A percentile compares a stretch with the other conserved stretches of the same genome.
These are phyloP conservation scores for Drosera spatulata DNA, from an alignment of 179 eudicot species.

Conservation along the genomic window DNA sequence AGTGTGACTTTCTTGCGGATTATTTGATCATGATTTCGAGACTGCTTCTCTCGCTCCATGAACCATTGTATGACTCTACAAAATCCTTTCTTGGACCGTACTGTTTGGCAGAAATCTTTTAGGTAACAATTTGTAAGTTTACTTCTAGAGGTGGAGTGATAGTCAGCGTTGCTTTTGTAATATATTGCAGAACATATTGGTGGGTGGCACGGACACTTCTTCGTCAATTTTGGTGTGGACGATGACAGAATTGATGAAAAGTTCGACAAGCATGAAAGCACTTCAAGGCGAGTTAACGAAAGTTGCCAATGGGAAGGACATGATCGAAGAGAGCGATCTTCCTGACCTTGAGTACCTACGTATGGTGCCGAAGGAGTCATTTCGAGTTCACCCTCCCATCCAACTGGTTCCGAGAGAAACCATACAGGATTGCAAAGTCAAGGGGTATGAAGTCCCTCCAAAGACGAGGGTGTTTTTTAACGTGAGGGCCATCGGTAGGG, in stretches of 20 bases:
- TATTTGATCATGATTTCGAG: too few species aligned
- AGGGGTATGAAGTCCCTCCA: constrained; percentile 26
- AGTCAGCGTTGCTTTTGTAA: too few species aligned
- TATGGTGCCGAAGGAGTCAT: constrained; percentile 24
- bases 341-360: constrained; percentile 19
- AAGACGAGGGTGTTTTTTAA: constrained; percentile 33
- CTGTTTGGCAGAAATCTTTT: too few species aligned
- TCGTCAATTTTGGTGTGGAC: constrained; percentile 35
- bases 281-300: constrained; percentile 33
- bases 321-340: constrained; percentile 27
- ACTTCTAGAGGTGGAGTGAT: too few species aligned
- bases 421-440: constrained; percentile 14
- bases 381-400: constrained; percentile 33
- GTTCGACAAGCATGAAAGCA: constrained; percentile 24
- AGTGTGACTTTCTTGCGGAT: too few species aligned
- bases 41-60: too few species aligned
- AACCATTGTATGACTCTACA: too few species aligned
- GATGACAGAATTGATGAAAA: constrained; percentile 28
- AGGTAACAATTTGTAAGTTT: too few species aligned
- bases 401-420: constrained; percentile 35
- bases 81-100: too few species aligned
- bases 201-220: constrained; percentile 42
- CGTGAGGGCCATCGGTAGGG: constrained; percentile 22
- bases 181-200: constrained; percentile 33
- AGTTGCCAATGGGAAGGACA: constrained; percentile 8